phyloP scores from a whole-genome alignment of 2,329 filamentous ascomycete species.

The Amesomyces nigricolor region DNA sequence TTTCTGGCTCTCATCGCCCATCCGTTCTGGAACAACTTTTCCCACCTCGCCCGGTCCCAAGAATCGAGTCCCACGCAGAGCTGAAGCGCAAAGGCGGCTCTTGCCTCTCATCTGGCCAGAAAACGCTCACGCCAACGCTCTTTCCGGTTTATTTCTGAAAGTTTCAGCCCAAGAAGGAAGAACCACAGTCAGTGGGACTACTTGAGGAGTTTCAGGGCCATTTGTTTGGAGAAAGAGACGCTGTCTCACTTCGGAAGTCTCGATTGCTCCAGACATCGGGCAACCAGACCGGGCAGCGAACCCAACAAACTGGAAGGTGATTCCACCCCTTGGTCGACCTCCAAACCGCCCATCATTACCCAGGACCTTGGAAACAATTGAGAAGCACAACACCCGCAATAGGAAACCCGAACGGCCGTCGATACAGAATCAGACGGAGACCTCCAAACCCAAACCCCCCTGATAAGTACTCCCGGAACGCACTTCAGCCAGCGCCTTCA shows the following conservation, averaged over 20 bases:
- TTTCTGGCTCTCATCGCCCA: background rate
- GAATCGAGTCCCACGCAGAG: no score
- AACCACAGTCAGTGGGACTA: background rate
- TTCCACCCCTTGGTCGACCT: background rate
- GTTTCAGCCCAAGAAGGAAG: background rate
- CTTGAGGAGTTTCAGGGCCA: conserved; percentile 4
- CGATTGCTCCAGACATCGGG: background rate
- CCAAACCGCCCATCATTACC: background rate
- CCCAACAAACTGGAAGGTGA: background rate
- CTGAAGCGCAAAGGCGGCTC: background rate
- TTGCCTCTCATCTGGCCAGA: background rate
- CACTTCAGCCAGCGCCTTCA: no score
- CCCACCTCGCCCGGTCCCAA: background rate
- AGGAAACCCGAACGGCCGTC: background rate
- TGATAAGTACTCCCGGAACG: no score
- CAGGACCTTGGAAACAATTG: background rate
- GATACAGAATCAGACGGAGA: background rate
- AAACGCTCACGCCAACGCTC: background rate
- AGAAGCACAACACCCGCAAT: background rate
- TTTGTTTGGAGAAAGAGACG: background rate
- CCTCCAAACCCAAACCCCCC: background rate
- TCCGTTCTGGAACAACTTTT: background rate
- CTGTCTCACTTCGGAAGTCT: conserved; percentile 8
- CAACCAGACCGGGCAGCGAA: background rate
- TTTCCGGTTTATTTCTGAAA: background rate